Evolutionary conservation across 306 rosid species (phyloP), one percentile per base, ranked within the genome.

Genomic region (Pyrus betulifolia): DNA sequence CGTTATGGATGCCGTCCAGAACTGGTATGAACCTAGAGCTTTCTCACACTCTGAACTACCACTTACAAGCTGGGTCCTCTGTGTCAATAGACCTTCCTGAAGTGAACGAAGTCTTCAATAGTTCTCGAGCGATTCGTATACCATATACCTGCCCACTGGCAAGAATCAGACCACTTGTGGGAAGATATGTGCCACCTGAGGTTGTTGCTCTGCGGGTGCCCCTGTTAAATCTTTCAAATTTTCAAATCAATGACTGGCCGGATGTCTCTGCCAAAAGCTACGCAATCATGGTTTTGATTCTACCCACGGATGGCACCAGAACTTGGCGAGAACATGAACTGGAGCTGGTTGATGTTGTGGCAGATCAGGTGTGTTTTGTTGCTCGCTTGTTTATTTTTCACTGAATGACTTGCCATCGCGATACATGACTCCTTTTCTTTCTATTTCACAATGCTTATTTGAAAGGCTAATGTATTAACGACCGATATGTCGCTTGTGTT

Each of bases 141-240:
- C 96, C 93, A 2, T 87, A 86, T 76, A 85, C 83, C 22, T 87
- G 93, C 84, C 97, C 90, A 9, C 84, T 95, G 49, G 96, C 93
- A 58, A 85, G 86, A 86, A 84, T 92, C 80, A 84, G 93, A 80
- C 89, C 92, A 55, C 91, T 78, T 62, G 89, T 81, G 5, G 97
- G 95, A 70, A 92, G 92, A 81, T 89, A 86, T 31, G 80, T 87
- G 69, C 88, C 89, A 8, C 96, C 96, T 31, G 98, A 91, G 81
- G 93, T 88, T 74, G 96, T 92, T 75, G 98, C 98, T 31, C 90
- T 95, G 54, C 84, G 98, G 69, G 97, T 95, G 68, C 98, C 98
- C 4, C 92, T 95, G 59, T 59, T 95, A 22, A 77, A 89, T 83
- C 90, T 90, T 66, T 92, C 98, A 18, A 88, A 92, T 83, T 92